Evolutionary conservation across 2,329 filamentous ascomycete species (phyloP).

Genomic region (Sarocladiaceae sp.): DNA sequence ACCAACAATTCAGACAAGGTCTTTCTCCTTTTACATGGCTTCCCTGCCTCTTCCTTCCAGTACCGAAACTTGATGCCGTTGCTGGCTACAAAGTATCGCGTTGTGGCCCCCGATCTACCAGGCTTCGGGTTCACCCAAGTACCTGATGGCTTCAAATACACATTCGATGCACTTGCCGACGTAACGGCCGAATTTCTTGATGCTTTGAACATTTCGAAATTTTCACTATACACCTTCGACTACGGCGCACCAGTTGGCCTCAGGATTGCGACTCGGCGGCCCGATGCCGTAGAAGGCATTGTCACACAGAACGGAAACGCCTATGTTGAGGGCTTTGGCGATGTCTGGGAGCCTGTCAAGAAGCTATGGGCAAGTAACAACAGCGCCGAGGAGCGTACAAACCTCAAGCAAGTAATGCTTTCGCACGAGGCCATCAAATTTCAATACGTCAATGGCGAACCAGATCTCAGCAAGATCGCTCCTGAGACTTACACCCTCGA

Average conservation of each 20-base stretch:
- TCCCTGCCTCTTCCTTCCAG: constrained; percentile 37
- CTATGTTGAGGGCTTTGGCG: constrained; percentile 50
- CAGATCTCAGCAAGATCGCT: constrained; percentile 28
- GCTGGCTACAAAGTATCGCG: constrained; percentile 22
- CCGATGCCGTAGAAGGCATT: constrained; percentile 45
- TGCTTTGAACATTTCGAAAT: constrained; percentile 39
- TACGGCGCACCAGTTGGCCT: constrained; percentile 56
- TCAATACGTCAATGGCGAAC: constrained; percentile 40
- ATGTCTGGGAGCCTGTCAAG: constrained; percentile 45
- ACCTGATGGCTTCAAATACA: constrained; percentile 35
- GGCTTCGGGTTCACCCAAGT: constrained; percentile 55
- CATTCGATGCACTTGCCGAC: constrained; percentile 45
- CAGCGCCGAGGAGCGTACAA: constrained; percentile 29
- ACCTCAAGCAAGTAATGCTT: constrained; percentile 28
- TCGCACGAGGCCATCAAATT: constrained; percentile 33
- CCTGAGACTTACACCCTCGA: constrained; percentile 48
- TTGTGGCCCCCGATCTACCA: constrained; percentile 55
- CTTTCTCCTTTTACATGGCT: constrained; percentile 41
- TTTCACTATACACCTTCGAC: constrained; percentile 58
- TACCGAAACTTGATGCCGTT: constrained; percentile 40
- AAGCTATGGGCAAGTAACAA: constrained; percentile 39
- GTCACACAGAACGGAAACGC: constrained; percentile 59
- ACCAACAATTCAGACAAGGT: constrained; percentile 22
- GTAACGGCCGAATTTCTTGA: constrained; percentile 46
- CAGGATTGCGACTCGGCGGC: constrained; percentile 46